Percentiles rank a stretch among this genome's conserved stretches.
Conservation (phyloP, 192 early-diverging fungal genomes). For the Pilaira anomala region DNA sequence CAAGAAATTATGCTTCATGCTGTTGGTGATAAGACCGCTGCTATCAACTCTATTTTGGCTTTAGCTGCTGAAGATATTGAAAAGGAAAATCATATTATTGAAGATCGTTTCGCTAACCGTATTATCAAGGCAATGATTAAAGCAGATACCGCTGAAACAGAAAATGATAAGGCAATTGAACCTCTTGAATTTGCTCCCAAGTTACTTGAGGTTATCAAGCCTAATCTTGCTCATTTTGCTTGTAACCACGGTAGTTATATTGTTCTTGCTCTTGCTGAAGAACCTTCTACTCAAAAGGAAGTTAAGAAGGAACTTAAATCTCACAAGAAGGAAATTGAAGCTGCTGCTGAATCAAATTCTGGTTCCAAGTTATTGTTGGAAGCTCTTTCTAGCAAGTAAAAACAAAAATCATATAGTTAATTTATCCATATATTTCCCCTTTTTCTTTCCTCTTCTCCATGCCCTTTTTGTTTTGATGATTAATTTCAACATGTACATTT, state of each 20-base stretch:
- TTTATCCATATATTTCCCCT: no score
- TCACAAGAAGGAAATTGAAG: constrained; percentile 51
- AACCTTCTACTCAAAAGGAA: constrained; percentile 22
- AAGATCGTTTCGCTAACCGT: constrained; percentile 49
- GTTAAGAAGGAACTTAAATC: constrained; percentile 50
- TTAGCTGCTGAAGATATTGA: constrained; percentile 39
- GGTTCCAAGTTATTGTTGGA: constrained; percentile 28
- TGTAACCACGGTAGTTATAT: constrained; percentile 40
- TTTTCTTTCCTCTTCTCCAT: no score
- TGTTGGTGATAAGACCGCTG: constrained; percentile 42
- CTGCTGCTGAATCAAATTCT: constrained; percentile 31
- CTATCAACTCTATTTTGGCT: constrained; percentile 40
- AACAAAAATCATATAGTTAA: no score
- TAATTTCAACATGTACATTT: no score
- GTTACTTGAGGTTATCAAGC: constrained; percentile 28
- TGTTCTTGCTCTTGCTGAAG: constrained; percentile 37
- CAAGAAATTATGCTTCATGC: constrained; percentile 68
- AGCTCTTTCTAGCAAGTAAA: constrained; percentile 1
- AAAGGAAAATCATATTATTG: constrained; percentile 38
- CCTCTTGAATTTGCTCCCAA: constrained; percentile 37
- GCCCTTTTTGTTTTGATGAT: no score
- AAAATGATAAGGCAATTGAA: constrained; percentile 34
- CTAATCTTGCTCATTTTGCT: constrained; percentile 35
- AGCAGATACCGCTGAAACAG: constrained; percentile 33
- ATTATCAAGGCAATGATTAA: constrained; percentile 49